Percentiles rank a stretch among this genome's conserved stretches.
phyloP scores from a whole-genome alignment of 192 early-diverging fungal genomes.

The Coemansia sp. region DNA sequence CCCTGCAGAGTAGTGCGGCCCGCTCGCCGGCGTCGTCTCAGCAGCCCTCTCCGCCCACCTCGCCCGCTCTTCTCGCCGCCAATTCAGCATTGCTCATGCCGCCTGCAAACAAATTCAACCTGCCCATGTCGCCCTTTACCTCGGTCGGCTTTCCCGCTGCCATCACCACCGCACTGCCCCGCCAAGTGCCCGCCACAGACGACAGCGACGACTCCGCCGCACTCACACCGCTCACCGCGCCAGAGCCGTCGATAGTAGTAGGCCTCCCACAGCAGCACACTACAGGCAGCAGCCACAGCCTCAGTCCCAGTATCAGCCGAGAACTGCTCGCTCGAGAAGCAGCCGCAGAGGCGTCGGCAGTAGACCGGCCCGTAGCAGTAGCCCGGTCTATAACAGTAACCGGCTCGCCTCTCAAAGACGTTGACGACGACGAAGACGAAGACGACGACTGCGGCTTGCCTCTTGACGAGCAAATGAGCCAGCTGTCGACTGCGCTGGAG shows the following conservation, averaged over 20 bases:
- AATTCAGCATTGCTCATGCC: background rate
- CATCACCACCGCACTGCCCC: background rate
- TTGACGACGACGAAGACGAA: background rate
- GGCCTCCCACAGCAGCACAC: background rate
- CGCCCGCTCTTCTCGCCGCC: background rate
- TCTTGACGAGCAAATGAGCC: too few relatives aligned
- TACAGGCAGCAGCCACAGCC: too few relatives aligned
- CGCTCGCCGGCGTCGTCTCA: slow-evolving; percentile 3
- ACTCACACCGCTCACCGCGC: background rate
- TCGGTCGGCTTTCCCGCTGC: background rate
- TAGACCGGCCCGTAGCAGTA: background rate
- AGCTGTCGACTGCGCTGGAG: slow-evolving; percentile 5
- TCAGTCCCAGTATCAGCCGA: too few relatives aligned
- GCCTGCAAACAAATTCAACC: background rate
- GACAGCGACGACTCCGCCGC: background rate
- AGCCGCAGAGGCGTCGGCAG: background rate
- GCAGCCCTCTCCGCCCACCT: slow-evolving; percentile 9
- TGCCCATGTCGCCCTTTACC: background rate
- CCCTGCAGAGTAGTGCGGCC: slow-evolving; percentile 6
- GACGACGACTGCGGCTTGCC: too few relatives aligned
- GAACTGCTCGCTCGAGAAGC: too few relatives aligned
- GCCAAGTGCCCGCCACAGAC: background rate
- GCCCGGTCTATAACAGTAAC: background rate
- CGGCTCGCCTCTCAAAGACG: background rate
- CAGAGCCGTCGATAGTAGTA: background rate